phyloP scores from a whole-genome alignment of 2,329 filamentous ascomycete species.

The Aspergillus awamori region DNA sequence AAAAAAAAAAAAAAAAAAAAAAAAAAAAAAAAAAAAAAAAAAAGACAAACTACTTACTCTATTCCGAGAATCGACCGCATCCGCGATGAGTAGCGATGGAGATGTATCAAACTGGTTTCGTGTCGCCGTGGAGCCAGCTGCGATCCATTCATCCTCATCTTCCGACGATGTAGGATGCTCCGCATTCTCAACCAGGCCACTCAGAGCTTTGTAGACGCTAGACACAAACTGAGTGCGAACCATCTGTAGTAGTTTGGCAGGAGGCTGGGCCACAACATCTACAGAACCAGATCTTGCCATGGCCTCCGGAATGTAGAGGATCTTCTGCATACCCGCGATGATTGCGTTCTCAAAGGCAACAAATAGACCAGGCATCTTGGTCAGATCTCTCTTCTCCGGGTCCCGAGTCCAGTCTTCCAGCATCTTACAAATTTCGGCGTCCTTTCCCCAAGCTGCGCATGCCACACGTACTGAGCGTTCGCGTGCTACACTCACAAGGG shows the following conservation, averaged over 20 bases:
- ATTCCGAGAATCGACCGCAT: constrained; percentile 57
- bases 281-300: constrained; percentile 71
- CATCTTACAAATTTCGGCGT: constrained; percentile 88
- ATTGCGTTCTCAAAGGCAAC: constrained; percentile 81
- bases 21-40: too few species aligned
- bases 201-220: constrained; percentile 89
- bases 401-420: constrained; percentile 93
- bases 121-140: constrained; percentile 44
- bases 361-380: constrained; percentile 86
- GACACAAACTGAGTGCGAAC: constrained; percentile 90
- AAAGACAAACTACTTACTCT: constrained; percentile 45
- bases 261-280: constrained; percentile 81
- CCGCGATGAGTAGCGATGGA: constrained; percentile 49
- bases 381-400: constrained; percentile 79
- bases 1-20: too few species aligned
- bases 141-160: constrained; percentile 55
- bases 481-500: constrained; percentile 74
- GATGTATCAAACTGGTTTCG: constrained; percentile 36
- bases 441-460: constrained; percentile 88
- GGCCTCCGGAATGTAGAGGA: constrained; percentile 88
- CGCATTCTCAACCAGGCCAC: constrained; percentile 95
- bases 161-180: constrained; percentile 72
- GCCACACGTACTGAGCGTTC: constrained; percentile 85
- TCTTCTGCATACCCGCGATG: constrained; percentile 87
- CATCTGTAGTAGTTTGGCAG: constrained; percentile 84